Base-by-base conservation (phyloP, 345 rosid genomes). In the Cardamine occulta region DNA sequence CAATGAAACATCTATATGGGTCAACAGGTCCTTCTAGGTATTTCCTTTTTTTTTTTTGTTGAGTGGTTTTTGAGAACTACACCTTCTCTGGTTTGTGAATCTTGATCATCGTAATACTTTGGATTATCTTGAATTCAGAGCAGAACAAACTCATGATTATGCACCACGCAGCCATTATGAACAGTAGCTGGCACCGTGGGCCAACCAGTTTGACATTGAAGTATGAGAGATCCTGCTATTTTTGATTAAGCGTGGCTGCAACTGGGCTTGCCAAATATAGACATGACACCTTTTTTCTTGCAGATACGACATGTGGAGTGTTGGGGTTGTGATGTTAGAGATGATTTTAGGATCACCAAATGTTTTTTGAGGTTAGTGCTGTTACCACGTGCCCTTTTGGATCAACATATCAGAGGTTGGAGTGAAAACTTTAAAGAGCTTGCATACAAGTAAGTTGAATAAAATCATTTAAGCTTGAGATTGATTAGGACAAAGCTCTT, bases 291-390 rank as follows among this genome's bases (percentile, higher is more conserved):
- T 48, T 54, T 48, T 54, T 32, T 55, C 64, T 77, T 61, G 78
- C 82, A 91, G 97, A 81, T 91, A 91, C 62, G 98, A 93, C 77
- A 88, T 91, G 93, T 93, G 98, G 98, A 87, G 98, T 69, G 93
- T 91, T 68, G 97, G 96, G 67, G 98, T 91, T 72, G 94, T 94
- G 75, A 83, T 89, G 55, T 84, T 94, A 82, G 98, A 94, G 86
- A 75, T 94, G 88, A 87, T 94, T 24, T 83, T 94, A 76, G 98
- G 97, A 61, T 87, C 97, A 58, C 96, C 96, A 39, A 84, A 89
- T 78, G 93, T 91, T 69, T n/a, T 94, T 94, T 75, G 97, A 88
- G 73, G 77, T 89, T 45, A 88, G 87, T 76, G 58, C 86, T 66
- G 71, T 81, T 18, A 91, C 98, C n/a, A 4, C 90, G 85, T 39